Evolutionary conservation across 2,329 filamentous ascomycete genomes (phyloP).

Genomic region (Nannizziopsis arthrosporioides): DNA sequence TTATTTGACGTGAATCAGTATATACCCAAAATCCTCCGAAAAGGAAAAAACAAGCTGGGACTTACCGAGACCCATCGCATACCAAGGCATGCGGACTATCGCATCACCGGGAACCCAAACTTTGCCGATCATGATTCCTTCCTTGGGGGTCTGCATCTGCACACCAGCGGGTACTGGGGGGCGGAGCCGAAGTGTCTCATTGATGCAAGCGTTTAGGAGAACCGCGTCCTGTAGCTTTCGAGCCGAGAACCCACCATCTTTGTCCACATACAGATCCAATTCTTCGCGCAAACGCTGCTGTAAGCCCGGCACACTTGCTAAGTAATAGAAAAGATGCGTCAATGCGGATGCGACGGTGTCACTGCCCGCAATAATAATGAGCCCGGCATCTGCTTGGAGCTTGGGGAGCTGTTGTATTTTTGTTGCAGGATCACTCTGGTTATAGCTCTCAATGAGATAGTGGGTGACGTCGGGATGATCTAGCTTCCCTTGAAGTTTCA

Average conservation of each 20-base stretch:
- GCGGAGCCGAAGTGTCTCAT: slow-evolving; percentile 21
- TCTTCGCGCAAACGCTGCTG: neutral
- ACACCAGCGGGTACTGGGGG: slow-evolving; percentile 23
- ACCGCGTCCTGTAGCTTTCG: slow-evolving; percentile 20
- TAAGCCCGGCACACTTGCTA: slow-evolving; percentile 17
- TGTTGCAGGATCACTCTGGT: neutral
- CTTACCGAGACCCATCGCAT: slow-evolving; percentile 24
- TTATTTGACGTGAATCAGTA: slow-evolving; percentile 20
- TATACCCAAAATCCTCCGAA: slow-evolving; percentile 25
- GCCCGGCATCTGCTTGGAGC: neutral
- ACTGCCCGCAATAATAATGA: slow-evolving; percentile 15
- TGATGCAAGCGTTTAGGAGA: slow-evolving; percentile 21
- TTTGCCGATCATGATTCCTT: slow-evolving; percentile 21
- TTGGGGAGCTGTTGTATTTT: neutral
- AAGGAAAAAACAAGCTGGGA: no score
- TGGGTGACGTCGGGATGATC: neutral
- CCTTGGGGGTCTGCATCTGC: slow-evolving; percentile 22
- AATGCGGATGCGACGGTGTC: slow-evolving; percentile 28
- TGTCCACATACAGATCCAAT: slow-evolving; percentile 19
- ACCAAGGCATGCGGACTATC: slow-evolving; percentile 20
- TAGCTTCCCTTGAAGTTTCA: neutral
- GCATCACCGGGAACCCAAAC: slow-evolving; percentile 20
- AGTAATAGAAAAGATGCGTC: slow-evolving; percentile 23
- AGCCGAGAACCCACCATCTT: slow-evolving; percentile 22
- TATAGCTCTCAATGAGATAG: neutral